Conservation (phyloP, 306 rosid genomes). For the Quercus ilex region DNA sequence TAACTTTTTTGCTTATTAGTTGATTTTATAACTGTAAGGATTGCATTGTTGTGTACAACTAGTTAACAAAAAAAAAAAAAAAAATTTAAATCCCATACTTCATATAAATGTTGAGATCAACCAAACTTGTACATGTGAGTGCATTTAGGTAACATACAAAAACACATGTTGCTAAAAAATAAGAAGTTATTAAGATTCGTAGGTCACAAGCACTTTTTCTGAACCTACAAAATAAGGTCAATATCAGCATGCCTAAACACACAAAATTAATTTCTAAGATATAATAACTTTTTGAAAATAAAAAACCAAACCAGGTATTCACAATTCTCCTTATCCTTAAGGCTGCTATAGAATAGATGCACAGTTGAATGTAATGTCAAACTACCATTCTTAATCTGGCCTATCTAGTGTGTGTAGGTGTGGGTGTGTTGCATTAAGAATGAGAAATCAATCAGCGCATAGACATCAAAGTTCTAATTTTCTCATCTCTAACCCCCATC, state of each 20-base stretch:
- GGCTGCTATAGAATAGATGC: not conserved
- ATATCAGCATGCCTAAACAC: no score
- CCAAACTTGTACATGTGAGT: not conserved
- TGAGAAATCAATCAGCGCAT: no score
- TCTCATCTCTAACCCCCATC: no score
- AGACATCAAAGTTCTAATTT: no score
- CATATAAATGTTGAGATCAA: not conserved
- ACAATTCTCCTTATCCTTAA: not conserved
- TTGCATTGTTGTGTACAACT: no score
- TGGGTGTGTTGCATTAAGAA: no score
- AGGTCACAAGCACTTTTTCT: constrained; percentile 72
- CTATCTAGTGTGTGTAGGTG: no score
- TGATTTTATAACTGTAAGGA: no score
- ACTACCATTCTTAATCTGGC: not conserved
- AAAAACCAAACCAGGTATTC: not conserved
- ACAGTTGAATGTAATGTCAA: not conserved
- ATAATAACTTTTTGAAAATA: not conserved
- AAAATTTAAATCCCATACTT: not conserved
- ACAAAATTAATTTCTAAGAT: not conserved
- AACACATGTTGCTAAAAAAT: not conserved
- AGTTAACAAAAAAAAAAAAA: no score
- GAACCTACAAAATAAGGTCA: constrained; percentile 44
- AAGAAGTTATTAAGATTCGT: not conserved
- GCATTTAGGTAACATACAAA: not conserved
- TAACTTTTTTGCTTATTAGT: not conserved